phyloP scores from a whole-genome alignment of 2,329 filamentous ascomycete genomes.

The Colletotrichum liaoningense region DNA sequence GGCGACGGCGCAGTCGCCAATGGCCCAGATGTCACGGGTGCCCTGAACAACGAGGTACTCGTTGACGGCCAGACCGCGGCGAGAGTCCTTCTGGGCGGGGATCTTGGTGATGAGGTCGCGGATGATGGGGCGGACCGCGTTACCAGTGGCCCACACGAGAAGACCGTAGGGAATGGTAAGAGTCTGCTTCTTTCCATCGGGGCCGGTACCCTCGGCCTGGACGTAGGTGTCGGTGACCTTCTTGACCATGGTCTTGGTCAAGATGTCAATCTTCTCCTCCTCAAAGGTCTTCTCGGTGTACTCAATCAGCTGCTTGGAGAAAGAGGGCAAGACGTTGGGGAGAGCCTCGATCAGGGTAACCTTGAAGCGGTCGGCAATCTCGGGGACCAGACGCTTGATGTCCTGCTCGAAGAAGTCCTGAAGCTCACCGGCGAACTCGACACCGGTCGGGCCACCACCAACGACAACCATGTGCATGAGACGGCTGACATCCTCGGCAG shows the following conservation, averaged over 20 bases:
- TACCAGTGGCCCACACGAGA: slow-evolving; percentile 98
- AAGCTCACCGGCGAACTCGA: slow-evolving; percentile 97
- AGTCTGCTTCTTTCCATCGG: slow-evolving; percentile 85
- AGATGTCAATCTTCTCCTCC: slow-evolving; percentile 97
- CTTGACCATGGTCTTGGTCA: slow-evolving; percentile 99
- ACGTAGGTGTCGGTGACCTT: slow-evolving; percentile 93
- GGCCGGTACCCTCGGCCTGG: slow-evolving; percentile 84
- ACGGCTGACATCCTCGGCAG: slow-evolving; percentile 87
- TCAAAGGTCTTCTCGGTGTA: slow-evolving; percentile 99
- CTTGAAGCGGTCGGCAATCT: slow-evolving; percentile 94
- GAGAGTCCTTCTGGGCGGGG: slow-evolving; percentile 93
- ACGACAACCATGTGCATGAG: slow-evolving; percentile 98
- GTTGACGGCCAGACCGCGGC: slow-evolving; percentile 95
- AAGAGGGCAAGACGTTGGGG: slow-evolving; percentile 95
- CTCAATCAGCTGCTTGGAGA: slow-evolving; percentile 98
- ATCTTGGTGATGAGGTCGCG: slow-evolving; percentile 93
- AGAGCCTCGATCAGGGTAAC: slow-evolving; percentile 98
- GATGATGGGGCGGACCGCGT: slow-evolving; percentile 89
- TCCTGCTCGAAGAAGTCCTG: slow-evolving; percentile 99
- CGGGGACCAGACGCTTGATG: slow-evolving; percentile 97
- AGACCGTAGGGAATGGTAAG: slow-evolving; percentile 93
- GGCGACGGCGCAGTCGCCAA: slow-evolving; percentile 96
- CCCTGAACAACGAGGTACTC: slow-evolving; percentile 99
- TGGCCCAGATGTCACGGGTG: slow-evolving; percentile 95
- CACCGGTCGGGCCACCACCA: slow-evolving; percentile 93